phyloP scores from a whole-genome alignment of 306 rosid genomes.

The Begonia loranthoides region DNA sequence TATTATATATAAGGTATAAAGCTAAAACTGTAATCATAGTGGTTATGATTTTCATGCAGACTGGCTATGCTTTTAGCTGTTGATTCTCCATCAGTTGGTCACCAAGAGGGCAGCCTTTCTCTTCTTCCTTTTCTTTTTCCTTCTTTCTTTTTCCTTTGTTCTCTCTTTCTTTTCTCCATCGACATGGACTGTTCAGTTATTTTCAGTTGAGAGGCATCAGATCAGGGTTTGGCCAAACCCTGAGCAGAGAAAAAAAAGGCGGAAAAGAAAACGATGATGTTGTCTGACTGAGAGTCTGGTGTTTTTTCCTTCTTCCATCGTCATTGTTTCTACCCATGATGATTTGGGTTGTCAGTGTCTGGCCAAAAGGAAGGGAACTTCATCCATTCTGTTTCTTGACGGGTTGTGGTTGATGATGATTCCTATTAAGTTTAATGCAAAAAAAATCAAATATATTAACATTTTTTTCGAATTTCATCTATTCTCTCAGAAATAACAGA shows the following conservation, averaged over 20 bases:
- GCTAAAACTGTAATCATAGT: conserved; percentile 12
- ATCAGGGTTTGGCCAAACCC: no score
- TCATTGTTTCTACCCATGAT: conserved; percentile 47
- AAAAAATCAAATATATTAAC: no score
- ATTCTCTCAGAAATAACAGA: no score
- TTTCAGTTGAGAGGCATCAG: no score
- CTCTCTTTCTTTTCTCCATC: conserved; percentile 16
- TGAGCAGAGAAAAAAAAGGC: no score
- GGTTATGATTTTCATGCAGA: conserved; percentile 73
- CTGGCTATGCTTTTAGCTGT: conserved; percentile 32
- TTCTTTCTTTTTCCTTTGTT: conserved; percentile 1
- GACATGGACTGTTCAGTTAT: conserved; percentile 1
- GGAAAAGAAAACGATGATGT: no score
- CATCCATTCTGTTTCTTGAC: conserved; percentile 94
- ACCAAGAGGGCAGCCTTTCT: conserved; percentile 51
- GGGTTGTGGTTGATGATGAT: conserved; percentile 44
- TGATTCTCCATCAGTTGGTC: conserved; percentile 30
- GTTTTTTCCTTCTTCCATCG: no score
- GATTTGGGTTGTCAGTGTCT: conserved; percentile 81
- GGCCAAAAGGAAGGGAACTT: conserved; percentile 93
- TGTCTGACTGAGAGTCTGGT: no score
- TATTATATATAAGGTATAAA: not conserved
- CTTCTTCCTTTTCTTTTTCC: conserved; percentile 5
- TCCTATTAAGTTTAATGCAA: no score
- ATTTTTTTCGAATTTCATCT: no score